Percentiles rank a stretch among this genome's conserved stretches.
phyloP scores from a whole-genome alignment of 805 yeast genomes.

The Nakazawaea wickerhamii region DNA sequence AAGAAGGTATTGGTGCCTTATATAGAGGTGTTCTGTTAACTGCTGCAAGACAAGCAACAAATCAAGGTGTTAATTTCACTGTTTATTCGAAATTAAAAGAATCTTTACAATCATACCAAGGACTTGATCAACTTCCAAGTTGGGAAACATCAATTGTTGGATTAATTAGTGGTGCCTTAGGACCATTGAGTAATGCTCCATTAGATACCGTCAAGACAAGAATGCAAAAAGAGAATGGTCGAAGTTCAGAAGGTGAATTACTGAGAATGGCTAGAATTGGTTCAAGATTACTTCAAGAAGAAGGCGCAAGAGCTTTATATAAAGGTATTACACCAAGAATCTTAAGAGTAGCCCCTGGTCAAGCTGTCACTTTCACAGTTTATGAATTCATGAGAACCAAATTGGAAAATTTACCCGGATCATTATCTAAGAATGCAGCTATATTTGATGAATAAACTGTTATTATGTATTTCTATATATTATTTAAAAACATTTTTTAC shows the following conservation, averaged over 20 bases:
- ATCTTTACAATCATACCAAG: slow-evolving; percentile 56
- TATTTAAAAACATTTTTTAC: too few species aligned
- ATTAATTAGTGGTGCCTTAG: slow-evolving; percentile 90
- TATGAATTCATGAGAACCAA: slow-evolving; percentile 79
- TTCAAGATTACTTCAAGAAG: slow-evolving; percentile 74
- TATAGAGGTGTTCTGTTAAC: slow-evolving; percentile 95
- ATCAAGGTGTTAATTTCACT: slow-evolving; percentile 97
- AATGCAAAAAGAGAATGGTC: slow-evolving; percentile 83
- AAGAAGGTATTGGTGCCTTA: slow-evolving; percentile 84
- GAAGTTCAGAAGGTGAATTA: slow-evolving; percentile 58
- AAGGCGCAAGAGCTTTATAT: slow-evolving; percentile 84
- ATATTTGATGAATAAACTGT: slow-evolving; percentile 11
- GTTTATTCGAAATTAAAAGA: slow-evolving; percentile 84
- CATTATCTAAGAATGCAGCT: slow-evolving; percentile 15
- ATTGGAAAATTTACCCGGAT: slow-evolving; percentile 38
- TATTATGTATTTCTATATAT: not conserved
- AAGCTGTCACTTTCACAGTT: slow-evolving; percentile 96
- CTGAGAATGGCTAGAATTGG: slow-evolving; percentile 79
- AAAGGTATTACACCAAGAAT: slow-evolving; percentile 98
- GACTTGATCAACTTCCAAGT: slow-evolving; percentile 61
- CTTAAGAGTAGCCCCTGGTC: slow-evolving; percentile 99
- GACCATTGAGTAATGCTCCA: slow-evolving; percentile 97
- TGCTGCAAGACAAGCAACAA: slow-evolving; percentile 96
- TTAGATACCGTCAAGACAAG: slow-evolving; percentile 95
- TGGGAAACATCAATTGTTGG: slow-evolving; percentile 95